A percentile compares a stretch with the other conserved stretches of the same genome.
Evolutionary conservation across 2,329 filamentous ascomycete genomes (phyloP).

Genomic region (Fusarium praegraminearum): DNA sequence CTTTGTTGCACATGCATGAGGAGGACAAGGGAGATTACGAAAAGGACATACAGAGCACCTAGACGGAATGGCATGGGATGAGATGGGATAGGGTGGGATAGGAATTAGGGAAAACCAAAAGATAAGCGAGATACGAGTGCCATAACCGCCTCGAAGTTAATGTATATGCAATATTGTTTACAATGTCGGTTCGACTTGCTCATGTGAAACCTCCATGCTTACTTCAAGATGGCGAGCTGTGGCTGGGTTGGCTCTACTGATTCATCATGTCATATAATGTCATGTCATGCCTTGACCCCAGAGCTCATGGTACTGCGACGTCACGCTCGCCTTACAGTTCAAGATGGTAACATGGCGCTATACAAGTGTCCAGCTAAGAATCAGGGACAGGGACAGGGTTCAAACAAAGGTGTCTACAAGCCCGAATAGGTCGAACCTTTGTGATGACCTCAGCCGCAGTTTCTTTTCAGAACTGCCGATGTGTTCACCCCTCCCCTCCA

Average conservation of each 20-base stretch:
- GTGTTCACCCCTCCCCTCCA: neutral
- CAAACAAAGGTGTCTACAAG: neutral
- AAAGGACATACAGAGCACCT: neutral
- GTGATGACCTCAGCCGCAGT: conserved; percentile 23
- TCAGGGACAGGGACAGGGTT: conserved; percentile 12
- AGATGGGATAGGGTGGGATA: neutral
- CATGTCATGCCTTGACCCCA: conserved; percentile 8
- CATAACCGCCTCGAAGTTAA: conserved; percentile 31
- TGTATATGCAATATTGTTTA: conserved; percentile 25
- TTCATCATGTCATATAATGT: conserved; percentile 24
- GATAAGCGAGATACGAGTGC: conserved; percentile 28
- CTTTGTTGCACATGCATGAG: conserved; percentile 34
- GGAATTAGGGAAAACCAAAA: conserved; percentile 9
- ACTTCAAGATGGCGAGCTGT: conserved; percentile 2
- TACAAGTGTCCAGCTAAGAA: neutral
- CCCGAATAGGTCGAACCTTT: conserved; percentile 12
- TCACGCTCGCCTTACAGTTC: conserved; percentile 5
- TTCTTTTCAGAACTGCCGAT: conserved; percentile 6
- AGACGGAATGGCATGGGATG: neutral
- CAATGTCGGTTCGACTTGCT: neutral
- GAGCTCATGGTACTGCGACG: conserved; percentile 10
- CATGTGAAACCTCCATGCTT: conserved; percentile 11
- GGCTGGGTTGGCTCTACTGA: conserved; percentile 12
- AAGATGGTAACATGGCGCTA: conserved; percentile 19
- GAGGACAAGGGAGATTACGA: conserved; percentile 20